Evolutionary conservation across 768 basidiomycete species (phyloP), one percentile per base, ranked within the genome.

Genomic region (Dentipellis sp.): DNA sequence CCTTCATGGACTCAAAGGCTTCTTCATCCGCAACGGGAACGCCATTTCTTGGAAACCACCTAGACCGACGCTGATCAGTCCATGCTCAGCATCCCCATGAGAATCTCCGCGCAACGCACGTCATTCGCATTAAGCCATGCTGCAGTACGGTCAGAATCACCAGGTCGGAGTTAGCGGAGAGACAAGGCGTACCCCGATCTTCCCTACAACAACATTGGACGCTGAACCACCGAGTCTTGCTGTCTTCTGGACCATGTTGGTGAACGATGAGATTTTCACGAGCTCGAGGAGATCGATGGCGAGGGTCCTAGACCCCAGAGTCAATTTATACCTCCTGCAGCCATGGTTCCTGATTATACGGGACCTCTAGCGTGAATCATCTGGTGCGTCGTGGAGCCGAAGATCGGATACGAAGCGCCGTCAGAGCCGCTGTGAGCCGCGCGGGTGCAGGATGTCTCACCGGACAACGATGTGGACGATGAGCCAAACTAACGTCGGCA

Each of bases 1-100:
- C 75, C 64, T 79, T 81, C 70, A 87, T 84, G 1, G 81, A 71
- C 17, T 76, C 79, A 58, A 88, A 85, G 8, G 78, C 78, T 36
- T 80, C 74, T 53, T 82, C 82, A 55, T 87, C 83, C 1, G 79
- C 68, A 36, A 75, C 67, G 9, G 63, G 61, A 49, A 57, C 39
- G 58, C 56, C 58, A 62, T 22, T 59, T 57, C 10, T 23, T 16
- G 23, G 48, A n/a, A 42, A 34, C 23, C 42, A 45, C 17, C 12
- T 73, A 71, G 14, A 63, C 66, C 10, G 75, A 70, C 14, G 61
- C 75, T 81, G 75, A 79, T 23, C 34, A 46, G 36, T 34, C 17
- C 6, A 40, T 14, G 11, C 16, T 10, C 47, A 49, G 29, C 16
- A 55, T 53, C 53, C 42, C 42, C 22, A 42, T 29, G 50, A 14